Evolutionary conservation across 306 rosid genomes (phyloP), one percentile per base, ranked within the genome.

Genomic region (Canavalia gladiata): DNA sequence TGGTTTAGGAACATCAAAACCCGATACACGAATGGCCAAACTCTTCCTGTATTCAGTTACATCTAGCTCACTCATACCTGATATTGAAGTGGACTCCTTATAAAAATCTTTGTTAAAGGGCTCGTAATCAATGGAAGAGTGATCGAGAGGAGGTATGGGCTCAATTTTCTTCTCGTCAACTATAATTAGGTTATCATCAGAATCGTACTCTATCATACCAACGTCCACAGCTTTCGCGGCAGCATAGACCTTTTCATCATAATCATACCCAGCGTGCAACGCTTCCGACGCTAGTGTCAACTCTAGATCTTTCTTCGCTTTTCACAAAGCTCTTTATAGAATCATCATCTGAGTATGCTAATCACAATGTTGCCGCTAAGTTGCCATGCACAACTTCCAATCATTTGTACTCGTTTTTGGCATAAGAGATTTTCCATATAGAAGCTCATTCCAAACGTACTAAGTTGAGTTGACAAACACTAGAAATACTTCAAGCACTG

Each of bases 201-300:
- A 91, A 83, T 95, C 98, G 64, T 95, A 95, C 86, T 95, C 99
- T 13, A 95, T 0, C 94, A 89, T 39, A 56, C 98, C 99, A 8
- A 97, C 99, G 56, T 95, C 99, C 2, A 95, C 92, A 3, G 97
- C 98, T 81, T 95, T 95, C 0, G 99, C 99, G 7, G 99, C 99
- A 0, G 99, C 99, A 76, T 95, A 95, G 64, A 95, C 99, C 93
- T 95, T 98, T 79, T 95, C 98, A 10, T 95, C 99, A 8, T 98
- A 93, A 69, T 93, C 91, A 34, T 95, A 95, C 1, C 99, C 98
- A 6, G 99, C 99, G 37, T 87, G 86, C 35, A 95, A 86, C 2
- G 93, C 99, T 0, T 95, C 99, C 0, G 98, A 92, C 0, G 99
- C 99, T 39, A 95, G 86, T 50, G 98, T 92, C 77, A 95, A 70